phyloP scores from a whole-genome alignment of 495 filamentous ascomycete genomes.

The Astrocystis sublimbata region DNA sequence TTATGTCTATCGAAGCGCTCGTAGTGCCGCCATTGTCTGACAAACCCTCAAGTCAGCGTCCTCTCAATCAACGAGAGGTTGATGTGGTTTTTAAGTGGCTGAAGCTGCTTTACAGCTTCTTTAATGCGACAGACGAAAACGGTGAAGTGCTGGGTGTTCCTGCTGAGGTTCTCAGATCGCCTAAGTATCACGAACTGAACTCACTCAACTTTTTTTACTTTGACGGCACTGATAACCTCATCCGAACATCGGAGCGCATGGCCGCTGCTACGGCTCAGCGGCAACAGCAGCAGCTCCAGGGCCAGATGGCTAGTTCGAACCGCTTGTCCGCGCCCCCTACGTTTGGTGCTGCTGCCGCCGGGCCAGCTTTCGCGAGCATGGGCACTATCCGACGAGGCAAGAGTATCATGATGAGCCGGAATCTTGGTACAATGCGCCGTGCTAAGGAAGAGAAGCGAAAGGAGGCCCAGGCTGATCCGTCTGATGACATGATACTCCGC shows the following conservation, averaged over 20 bases:
- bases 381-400: constrained; percentile 79
- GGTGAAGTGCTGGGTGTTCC: constrained; percentile 87
- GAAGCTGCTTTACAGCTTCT: constrained; percentile 88
- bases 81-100: constrained; percentile 97
- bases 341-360: constrained; percentile 51
- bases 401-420: constrained; percentile 91
- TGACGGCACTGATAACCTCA: constrained; percentile 85
- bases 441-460: constrained; percentile 94
- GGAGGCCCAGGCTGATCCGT: constrained; percentile 94
- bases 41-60: constrained; percentile 87
- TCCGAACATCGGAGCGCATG: constrained; percentile 92
- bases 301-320: constrained; percentile 45
- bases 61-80: constrained; percentile 83
- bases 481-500: constrained; percentile 96
- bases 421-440: constrained; percentile 93
- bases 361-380: constrained; percentile 65
- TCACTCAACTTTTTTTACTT: constrained; percentile 98
- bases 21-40: constrained; percentile 95
- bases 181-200: constrained; percentile 97
- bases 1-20: constrained; percentile 84
- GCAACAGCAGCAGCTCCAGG: constrained; percentile 61
- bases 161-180: constrained; percentile 85
- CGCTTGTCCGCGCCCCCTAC: constrained; percentile 72
- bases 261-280: constrained; percentile 83
- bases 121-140: constrained; percentile 88